Conservation (phyloP, 805 yeast species). For the Clavispora carvajalis region DNA sequence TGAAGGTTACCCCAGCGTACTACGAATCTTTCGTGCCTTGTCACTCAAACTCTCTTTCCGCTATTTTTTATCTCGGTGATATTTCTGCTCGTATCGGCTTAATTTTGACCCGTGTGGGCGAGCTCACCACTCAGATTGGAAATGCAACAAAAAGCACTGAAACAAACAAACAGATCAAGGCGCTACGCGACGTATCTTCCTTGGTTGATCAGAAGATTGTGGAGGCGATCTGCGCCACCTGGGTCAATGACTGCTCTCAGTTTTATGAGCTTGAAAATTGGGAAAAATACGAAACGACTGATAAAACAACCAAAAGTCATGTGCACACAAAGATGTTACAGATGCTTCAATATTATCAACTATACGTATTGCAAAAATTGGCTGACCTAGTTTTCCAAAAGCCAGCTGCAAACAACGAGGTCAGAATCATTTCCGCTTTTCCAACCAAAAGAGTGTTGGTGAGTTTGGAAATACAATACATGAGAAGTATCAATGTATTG, state of each 20-base stretch:
- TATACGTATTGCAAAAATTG: constrained; percentile 28
- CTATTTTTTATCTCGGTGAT: constrained; percentile 30
- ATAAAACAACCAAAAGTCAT: constrained; percentile 9
- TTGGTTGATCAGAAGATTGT: constrained; percentile 33
- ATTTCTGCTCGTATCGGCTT: constrained; percentile 23
- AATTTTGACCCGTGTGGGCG: constrained; percentile 29
- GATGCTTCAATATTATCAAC: constrained; percentile 32
- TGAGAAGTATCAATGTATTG: constrained; percentile 37
- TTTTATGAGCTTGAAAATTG: constrained; percentile 40
- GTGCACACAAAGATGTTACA: constrained; percentile 31
- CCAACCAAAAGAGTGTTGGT: constrained; percentile 38
- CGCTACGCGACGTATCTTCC: constrained; percentile 26
- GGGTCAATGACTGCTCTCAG: constrained; percentile 43
- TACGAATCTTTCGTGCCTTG: constrained; percentile 34
- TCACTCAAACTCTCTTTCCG: constrained; percentile 36
- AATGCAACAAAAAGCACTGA: constrained; percentile 27
- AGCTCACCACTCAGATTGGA: constrained; percentile 27
- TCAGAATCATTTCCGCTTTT: constrained; percentile 29
- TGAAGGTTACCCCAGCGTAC: constrained; percentile 32
- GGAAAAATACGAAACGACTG: constrained; percentile 23
- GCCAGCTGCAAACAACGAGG: constrained; percentile 12
- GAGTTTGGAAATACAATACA: constrained; percentile 40
- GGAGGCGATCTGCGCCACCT: constrained; percentile 38
- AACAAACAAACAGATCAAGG: constrained; percentile 33
- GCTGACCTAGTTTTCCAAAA: constrained; percentile 22